Percentiles rank a stretch among this genome's conserved stretches.
These are phyloP conservation scores for Kwoniella newhampshirensis DNA, from an alignment of 768 basidiomycete species.

Conservation along the genomic window DNA sequence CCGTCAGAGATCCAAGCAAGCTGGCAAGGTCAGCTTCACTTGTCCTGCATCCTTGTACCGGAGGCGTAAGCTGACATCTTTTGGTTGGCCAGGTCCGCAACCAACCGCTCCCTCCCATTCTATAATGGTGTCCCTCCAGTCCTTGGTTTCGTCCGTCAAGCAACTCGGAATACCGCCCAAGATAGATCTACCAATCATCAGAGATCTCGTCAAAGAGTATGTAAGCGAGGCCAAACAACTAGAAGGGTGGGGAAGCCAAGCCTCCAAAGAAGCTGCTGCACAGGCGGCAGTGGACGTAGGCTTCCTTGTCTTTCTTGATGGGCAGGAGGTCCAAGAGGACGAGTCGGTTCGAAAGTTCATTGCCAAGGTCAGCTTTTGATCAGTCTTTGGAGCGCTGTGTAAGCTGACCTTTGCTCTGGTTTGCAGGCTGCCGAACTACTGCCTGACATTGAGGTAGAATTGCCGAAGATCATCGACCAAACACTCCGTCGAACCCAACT, in stretches of 20 bases:
- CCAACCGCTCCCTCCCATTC: constrained; percentile 32
- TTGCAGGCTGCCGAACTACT: background rate
- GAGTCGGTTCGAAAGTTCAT: constrained; percentile 15
- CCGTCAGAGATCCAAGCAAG: constrained; percentile 25
- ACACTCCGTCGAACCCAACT: constrained; percentile 36
- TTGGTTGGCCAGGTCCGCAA: constrained; percentile 21
- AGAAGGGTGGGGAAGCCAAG: constrained; percentile 32
- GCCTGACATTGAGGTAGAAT: background rate
- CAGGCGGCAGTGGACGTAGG: constrained; percentile 40
- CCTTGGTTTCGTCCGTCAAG: constrained; percentile 25
- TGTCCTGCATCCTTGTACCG: too few relatives aligned
- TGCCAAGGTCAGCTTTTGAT: constrained; percentile 20
- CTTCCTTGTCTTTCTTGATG: constrained; percentile 31
- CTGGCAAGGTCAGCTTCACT: constrained; percentile 38
- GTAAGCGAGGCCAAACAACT: constrained; percentile 21
- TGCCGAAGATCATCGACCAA: constrained; percentile 28
- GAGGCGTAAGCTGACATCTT: constrained; percentile 8
- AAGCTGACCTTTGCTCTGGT: background rate
- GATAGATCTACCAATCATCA: constrained; percentile 5
- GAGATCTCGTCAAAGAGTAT: constrained; percentile 26
- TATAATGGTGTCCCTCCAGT: constrained; percentile 32
- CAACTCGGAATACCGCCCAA: constrained; percentile 35
- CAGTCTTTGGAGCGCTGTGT: background rate
- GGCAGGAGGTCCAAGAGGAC: constrained; percentile 18
- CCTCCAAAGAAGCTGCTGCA: constrained; percentile 5